Conservation (phyloP, 1,284 basidiomycete genomes). For the Mycena citricolor region DNA sequence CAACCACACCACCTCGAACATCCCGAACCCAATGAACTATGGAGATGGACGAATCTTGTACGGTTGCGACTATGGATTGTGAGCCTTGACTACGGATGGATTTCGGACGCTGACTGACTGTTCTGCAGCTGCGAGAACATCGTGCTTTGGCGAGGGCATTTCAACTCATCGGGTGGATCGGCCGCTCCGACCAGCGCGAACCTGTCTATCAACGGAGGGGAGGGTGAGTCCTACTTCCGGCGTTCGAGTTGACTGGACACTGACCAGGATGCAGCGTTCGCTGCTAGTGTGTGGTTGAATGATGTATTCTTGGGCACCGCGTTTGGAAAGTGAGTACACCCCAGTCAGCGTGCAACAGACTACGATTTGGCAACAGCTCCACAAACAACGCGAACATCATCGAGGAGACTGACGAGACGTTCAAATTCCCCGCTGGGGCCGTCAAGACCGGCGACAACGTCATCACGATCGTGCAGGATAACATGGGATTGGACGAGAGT, state of each 20-base stretch:
- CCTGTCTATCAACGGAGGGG: constrained; percentile 76
- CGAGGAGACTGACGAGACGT: constrained; percentile 64
- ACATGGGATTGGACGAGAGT: constrained; percentile 75
- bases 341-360: not conserved
- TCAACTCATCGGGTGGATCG: constrained; percentile 59
- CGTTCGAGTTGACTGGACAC: not conserved
- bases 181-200: constrained; percentile 60
- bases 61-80: constrained; percentile 84
- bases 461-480: constrained; percentile 77
- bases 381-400: constrained; percentile 58
- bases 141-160: constrained; percentile 81
- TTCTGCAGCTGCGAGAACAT: constrained; percentile 68
- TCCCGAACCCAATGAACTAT: constrained; percentile 64
- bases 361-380: constrained; percentile 41
- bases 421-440: constrained; percentile 57
- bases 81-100: too few species aligned
- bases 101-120: not conserved
- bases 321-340: constrained; percentile 59
- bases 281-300: constrained; percentile 81
- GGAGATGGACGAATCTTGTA: constrained; percentile 74
- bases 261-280: constrained; percentile 68
- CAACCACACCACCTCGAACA: constrained; percentile 69
- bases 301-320: constrained; percentile 68
- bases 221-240: constrained; percentile 44
- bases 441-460: constrained; percentile 63